phyloP scores from a whole-genome alignment of 176 grass and related monocot species.

The Bothriochloa decipiens region DNA sequence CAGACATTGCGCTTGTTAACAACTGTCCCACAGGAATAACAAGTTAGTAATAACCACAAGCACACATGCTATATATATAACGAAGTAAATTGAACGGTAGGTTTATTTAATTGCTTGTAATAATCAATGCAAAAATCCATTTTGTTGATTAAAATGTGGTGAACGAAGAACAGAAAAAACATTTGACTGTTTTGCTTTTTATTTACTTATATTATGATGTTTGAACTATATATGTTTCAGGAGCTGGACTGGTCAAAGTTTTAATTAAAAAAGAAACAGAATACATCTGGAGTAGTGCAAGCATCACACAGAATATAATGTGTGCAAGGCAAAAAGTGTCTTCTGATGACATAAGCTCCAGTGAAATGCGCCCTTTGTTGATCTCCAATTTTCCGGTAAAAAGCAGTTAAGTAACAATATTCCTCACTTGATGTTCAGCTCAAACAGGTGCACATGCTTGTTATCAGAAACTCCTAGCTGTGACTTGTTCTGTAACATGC shows the following conservation, averaged over 20 bases:
- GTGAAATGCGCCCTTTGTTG: background rate
- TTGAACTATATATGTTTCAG: background rate
- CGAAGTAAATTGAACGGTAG: background rate
- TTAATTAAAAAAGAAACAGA: background rate
- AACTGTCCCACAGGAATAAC: background rate
- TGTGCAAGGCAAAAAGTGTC: background rate
- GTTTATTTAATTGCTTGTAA: background rate
- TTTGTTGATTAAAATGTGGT: background rate
- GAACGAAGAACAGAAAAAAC: background rate
- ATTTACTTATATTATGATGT: background rate
- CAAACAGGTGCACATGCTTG: background rate
- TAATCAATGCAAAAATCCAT: background rate
- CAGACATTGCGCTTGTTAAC: background rate
- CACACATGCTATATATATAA: background rate
- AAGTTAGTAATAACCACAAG: background rate
- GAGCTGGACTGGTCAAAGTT: background rate
- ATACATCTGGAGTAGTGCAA: background rate
- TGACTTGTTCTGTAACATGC: background rate
- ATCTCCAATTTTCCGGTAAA: background rate
- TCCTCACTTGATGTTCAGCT: background rate
- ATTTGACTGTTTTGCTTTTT: background rate
- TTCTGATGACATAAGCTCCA: background rate
- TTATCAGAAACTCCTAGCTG: background rate
- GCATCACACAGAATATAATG: background rate
- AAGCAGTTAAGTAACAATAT: background rate